Evolutionary conservation across 2,329 filamentous ascomycete species (phyloP), one percentile per base, ranked within the genome.

Genomic region (Pseudogymnoascus sp.): DNA sequence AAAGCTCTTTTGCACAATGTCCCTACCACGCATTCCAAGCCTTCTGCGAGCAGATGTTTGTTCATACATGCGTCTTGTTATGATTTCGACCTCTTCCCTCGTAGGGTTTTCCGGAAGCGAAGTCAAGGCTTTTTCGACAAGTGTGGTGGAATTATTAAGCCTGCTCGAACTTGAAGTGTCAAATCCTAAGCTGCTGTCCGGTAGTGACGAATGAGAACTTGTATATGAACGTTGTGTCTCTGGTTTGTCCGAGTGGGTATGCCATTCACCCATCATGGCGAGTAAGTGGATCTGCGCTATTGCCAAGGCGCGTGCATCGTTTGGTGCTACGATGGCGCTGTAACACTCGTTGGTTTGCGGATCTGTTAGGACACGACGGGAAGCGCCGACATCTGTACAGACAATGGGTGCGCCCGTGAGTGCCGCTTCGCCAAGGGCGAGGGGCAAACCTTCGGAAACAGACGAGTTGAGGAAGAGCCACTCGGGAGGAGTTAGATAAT

Each of bases 291-390:
- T 81, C 67, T 88, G 85, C 0, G 85, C 85, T 23, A 80, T 77
- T 1, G 84, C 85, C 1, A 88, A 76, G 4, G 81, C 80, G 38
- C 79, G 78, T 3, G 84, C 79, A 69, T 88, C 85, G 67, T 87
- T 87, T 2, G 84, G 85, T 12, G 84, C 82, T 2, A 87, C 84
- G 4, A 87, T 82, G 63, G 83, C 84, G 65, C 82, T 84, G 74
- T 83, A 87, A 4, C 78, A 75, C 66, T 67, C 69, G 16, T 75
- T 77, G 55, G 77, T 75, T 59, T 80, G 77, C 0, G 78, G 80
- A 65, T 84, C 80, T 0, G 81, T 84, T n/a, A 84, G 74, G 0
- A 84, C 81, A 25, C 81, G 76, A 2, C 81, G 76, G 1, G 80
- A 82, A 7, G 82, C 81, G 30, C 81, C 81, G 5, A 84, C 81